phyloP scores from a whole-genome alignment of 441 rosid genomes.

The Populus trichocarpa region DNA sequence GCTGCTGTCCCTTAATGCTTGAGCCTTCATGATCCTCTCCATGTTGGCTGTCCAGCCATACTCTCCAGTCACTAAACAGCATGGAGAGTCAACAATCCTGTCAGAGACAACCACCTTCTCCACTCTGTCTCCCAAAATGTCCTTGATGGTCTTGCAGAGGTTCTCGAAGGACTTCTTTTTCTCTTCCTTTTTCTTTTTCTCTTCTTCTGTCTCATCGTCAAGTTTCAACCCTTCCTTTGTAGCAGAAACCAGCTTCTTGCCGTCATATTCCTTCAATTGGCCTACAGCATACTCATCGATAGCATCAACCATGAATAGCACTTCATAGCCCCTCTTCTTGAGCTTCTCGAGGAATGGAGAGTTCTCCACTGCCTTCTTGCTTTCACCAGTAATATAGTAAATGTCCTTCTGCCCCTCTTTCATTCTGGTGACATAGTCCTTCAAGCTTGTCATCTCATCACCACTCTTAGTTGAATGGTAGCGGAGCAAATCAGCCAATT shows the following conservation, averaged over 20 bases:
- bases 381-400: conserved; percentile 87
- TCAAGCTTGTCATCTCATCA: conserved; percentile 78
- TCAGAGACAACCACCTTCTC: conserved; percentile 87
- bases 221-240: conserved; percentile 84
- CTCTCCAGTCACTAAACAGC: conserved; percentile 82
- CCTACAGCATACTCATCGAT: conserved; percentile 91
- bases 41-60: conserved; percentile 90
- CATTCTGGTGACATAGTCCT: conserved; percentile 92
- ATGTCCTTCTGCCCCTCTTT: conserved; percentile 92
- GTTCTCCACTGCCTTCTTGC: conserved; percentile 94
- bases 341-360: conserved; percentile 90
- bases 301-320: conserved; percentile 85
- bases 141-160: conserved; percentile 82
- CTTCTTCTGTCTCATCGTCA: conserved; percentile 75
- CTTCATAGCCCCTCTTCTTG: conserved; percentile 88
- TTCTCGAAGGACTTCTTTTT: conserved; percentile 66
- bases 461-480: conserved; percentile 92
- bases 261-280: conserved; percentile 81
- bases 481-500: conserved; percentile 79
- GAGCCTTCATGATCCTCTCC: conserved; percentile 96
- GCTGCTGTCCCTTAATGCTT: conserved; percentile 74
- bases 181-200: conserved; percentile 68
- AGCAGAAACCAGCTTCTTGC: conserved; percentile 86
- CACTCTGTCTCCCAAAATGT: conserved; percentile 71
- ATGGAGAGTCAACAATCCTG: conserved; percentile 83